phyloP scores from a whole-genome alignment of 176 grass and related monocot genomes.

The Aegilops bicornis region DNA sequence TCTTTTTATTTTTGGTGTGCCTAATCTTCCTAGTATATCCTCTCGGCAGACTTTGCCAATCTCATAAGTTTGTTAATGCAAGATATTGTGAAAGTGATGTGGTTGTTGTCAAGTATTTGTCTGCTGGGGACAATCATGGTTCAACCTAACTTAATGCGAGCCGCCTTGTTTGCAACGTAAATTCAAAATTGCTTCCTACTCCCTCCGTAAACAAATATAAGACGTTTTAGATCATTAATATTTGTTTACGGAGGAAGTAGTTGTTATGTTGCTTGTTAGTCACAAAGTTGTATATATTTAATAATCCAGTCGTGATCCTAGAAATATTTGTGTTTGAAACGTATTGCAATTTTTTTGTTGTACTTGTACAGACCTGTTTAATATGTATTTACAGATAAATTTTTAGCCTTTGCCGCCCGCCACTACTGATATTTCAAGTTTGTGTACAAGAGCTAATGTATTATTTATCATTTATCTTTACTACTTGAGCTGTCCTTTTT shows the following conservation, averaged over 20 bases:
- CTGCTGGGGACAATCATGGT: not conserved
- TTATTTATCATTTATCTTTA: not conserved
- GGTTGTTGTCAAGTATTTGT: not conserved
- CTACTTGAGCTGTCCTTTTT: not conserved
- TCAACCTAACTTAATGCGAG: not conserved
- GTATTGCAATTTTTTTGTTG: not conserved
- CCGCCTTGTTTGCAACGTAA: not conserved
- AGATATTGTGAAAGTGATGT: not conserved
- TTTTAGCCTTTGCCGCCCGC: not conserved
- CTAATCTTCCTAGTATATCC: not conserved
- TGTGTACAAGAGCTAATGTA: not conserved
- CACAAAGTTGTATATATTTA: not conserved
- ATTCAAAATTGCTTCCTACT: not conserved
- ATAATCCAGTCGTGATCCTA: not conserved
- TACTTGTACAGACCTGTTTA: too few relatives aligned
- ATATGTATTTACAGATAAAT: not conserved
- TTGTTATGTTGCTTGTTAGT: not conserved
- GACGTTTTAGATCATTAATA: too few relatives aligned
- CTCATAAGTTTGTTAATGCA: not conserved
- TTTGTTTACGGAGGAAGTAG: too few relatives aligned
- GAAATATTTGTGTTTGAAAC: not conserved
- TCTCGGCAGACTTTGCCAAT: not conserved
- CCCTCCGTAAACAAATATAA: too few relatives aligned
- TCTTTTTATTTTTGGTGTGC: not conserved
- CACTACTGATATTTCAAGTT: not conserved